Base-by-base conservation (phyloP, 2,329 filamentous ascomycete species). In the Emmonsia crescens region DNA sequence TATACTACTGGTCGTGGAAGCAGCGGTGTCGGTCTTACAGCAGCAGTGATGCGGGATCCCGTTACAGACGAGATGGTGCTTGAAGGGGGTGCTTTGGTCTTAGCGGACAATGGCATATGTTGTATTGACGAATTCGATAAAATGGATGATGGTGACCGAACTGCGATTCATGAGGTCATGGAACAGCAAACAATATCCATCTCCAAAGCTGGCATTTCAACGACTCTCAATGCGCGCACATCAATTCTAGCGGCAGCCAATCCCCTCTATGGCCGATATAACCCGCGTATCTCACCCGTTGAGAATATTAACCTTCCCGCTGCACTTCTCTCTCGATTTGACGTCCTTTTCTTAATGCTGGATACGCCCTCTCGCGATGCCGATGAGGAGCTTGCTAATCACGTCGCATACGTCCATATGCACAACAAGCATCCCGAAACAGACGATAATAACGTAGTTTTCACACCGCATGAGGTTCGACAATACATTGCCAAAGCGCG, bases 251-350 rank as follows among this genome's bases (percentile, higher is more conserved):
- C 94, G 21, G 94, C 94, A 24, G 94, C 94, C 67, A 99, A 99
- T 78, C 94, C 94, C 62, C 84, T 99, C 49, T 99, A 99, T 71
- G 94, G 94, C 66, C 90, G 94, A 65, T 99, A 99, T 81, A 99
- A 99, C 78, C 94, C 94, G 61, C 90, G 91, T 65, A 89, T 99
- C 69, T 96, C 93, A 0, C 94, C 94, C 0, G 92, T 99, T 31
- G 94, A 99, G 76, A 99, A 99, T 76, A 99, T 99, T 78, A 99
- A 99, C 76, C 86, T 99, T 48, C 94, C 94, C n/a, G 94, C 94
- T 21, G 94, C 94, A 24, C 85, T 99, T 24, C 84, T 99, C 60
- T 96, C 93, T 63, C 90, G 94, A 84, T 99, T 99, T 77, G 94
- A 99, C 74, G 83, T 99, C 67, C 84, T 99, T 67, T 99, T 97